Evolutionary conservation across 768 basidiomycete species (phyloP), one percentile per base, ranked within the genome.

Genomic region (Gelatoporia subvermispora): DNA sequence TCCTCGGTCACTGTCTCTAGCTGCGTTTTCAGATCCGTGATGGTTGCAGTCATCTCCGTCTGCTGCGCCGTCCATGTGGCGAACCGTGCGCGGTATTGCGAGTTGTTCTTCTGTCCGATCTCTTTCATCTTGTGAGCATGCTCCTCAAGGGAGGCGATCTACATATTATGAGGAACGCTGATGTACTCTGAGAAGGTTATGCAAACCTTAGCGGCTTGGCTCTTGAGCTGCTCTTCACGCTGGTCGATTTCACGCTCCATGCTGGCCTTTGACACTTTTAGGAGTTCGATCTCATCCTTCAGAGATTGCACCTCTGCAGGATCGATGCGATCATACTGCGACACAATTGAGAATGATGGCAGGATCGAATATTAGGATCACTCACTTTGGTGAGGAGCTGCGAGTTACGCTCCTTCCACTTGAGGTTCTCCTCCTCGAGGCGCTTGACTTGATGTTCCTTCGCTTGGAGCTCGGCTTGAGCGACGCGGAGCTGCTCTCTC

Each of bases 241-340:
- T 52, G 37, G 35, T 38, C 35, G 10, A 43, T 40, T n/a, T 45
- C 18, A 4, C 36, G 47, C 38, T 64, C 60, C 18, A 51, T 41
- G 28, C 58, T 55, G 1, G 57, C 52, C 43, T 63, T 65, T 36
- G 56, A 50, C 4, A 51, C 47, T 24, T 49, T 56, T 17, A 86
- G 53, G 15, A 55, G 64, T 45, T 78, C 76, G 8, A 87, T 76
- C 60, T 91, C 84, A 20, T 86, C 85, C 64, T 83, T 88, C 46
- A 93, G 73, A 7, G 77, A 73, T 59, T 91, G 87, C 34, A 93
- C 72, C 59, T 93, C 91, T 2, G 85, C 81, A 16, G 91, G 90
- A 62, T 93, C 91, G 55, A 89, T 85, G 39, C 91, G 87, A 57
- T 93, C 89, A 60, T 92, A 92, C 87, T 90, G 18, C 0, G 22